Percentiles rank a stretch among this genome's conserved stretches.
These are phyloP conservation scores for Dissoconium aciculare DNA, from an alignment of 2,329 filamentous ascomycete genomes.

Conservation along the genomic window DNA sequence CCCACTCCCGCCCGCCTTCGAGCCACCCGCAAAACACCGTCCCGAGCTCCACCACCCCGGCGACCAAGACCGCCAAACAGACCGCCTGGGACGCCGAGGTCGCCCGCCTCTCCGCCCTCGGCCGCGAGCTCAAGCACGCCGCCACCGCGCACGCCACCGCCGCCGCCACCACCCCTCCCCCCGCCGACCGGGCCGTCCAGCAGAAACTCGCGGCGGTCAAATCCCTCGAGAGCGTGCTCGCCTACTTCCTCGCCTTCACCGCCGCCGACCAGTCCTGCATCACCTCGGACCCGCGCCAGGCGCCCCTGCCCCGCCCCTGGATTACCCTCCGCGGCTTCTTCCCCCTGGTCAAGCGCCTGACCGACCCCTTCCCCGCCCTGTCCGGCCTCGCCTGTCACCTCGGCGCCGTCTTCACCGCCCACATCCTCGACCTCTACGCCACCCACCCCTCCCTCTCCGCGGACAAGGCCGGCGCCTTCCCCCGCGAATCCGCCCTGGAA, in stretches of 20 bases:
- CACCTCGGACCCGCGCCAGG: constrained; percentile 15
- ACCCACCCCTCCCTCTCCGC: constrained; percentile 1
- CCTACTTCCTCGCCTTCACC: constrained; percentile 23
- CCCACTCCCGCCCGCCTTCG: constrained; percentile 2
- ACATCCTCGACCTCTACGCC: constrained; percentile 20
- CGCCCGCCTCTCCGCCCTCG: constrained; percentile 27
- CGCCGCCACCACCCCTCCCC: constrained; percentile 3
- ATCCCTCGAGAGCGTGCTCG: constrained; percentile 33
- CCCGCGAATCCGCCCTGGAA: constrained; percentile 7
- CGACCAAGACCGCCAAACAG: constrained; percentile 19
- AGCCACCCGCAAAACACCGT: constrained; percentile 7
- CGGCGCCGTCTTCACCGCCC: constrained; percentile 26
- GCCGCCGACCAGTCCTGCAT: constrained; percentile 17
- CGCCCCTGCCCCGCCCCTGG: constrained; percentile 15
- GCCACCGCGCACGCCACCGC: constrained; percentile 24
- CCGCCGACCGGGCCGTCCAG: constrained; percentile 3
- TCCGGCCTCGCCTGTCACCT: constrained; percentile 29
- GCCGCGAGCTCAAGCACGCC: constrained; percentile 33
- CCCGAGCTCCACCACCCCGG: constrained; percentile 13
- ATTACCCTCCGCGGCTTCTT: constrained; percentile 17
- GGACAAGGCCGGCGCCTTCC: no score
- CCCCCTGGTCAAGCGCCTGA: constrained; percentile 15
- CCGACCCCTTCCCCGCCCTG: constrained; percentile 20
- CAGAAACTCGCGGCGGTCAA: constrained; percentile 25
- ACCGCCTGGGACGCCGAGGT: constrained; percentile 26